A percentile compares a stretch with the other conserved stretches of the same genome.
Evolutionary conservation across 108 stramenopile genomes (phyloP).

Genomic region (Mediolabrus comicus): DNA sequence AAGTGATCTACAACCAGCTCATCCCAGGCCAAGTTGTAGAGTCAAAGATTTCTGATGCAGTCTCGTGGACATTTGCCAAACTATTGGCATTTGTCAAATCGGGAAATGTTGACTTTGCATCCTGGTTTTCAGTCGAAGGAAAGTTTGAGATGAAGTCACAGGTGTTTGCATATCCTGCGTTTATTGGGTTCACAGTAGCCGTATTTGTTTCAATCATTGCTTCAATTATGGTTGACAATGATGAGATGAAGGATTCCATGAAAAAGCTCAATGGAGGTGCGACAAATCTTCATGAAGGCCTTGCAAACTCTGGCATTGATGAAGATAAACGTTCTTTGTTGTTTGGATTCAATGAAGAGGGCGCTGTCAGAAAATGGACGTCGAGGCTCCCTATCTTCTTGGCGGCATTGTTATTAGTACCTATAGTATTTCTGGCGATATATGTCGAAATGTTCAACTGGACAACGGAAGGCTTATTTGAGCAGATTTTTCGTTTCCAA

Average conservation of each 20-base stretch:
- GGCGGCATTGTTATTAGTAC: not conserved
- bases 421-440: not conserved
- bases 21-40: conserved; percentile 7
- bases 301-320: not conserved
- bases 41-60: not conserved
- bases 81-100: conserved; percentile 1
- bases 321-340: not conserved
- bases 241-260: conserved; percentile 10
- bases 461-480: not conserved
- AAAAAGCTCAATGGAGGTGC: conserved; percentile 5
- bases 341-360: not conserved
- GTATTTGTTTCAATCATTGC: conserved; percentile 9
- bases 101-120: not conserved
- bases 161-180: conserved; percentile 11
- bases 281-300: not conserved
- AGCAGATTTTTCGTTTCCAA: not conserved
- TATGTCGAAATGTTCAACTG: conserved; percentile 16
- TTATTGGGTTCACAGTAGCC: conserved; percentile 14
- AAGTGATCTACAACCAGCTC: conserved; percentile 9
- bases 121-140: conserved; percentile 7
- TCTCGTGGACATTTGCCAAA: conserved; percentile 13
- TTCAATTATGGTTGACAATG: not conserved
- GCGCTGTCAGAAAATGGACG: not conserved
- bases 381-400: not conserved
- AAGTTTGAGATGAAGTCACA: not conserved